Base-by-base conservation (phyloP, 352 stramenopile species). In the Pythium phragmiticola region DNA sequence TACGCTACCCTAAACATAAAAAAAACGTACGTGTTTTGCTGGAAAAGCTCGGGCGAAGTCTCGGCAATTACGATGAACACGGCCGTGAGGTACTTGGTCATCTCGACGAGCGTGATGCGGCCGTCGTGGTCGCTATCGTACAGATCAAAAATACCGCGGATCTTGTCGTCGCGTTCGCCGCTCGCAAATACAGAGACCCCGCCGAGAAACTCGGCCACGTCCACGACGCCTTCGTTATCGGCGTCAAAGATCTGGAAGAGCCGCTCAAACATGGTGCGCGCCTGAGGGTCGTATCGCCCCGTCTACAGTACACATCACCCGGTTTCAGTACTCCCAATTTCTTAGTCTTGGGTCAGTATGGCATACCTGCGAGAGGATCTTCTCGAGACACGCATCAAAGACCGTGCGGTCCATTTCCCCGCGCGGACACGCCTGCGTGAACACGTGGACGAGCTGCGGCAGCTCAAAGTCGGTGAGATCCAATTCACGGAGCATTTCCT, bases 401-500 rank as follows among this genome's bases (percentile, higher is more conserved):
- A 84, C 89, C 7, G 69, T 74, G 13, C 74, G 74, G 60, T 94
- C 86, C 56, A 96, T 69, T 12, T 79, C 72, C 21, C 84, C 84
- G 0, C 79, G 89, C 36, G 87, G 80, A 65, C 84, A 90, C 45
- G 84, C 84, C 60, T 91, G 77, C 8, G 74, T 84, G 66, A 96
- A 93, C 62, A 90, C 82, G 53, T 92, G 80, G n/a, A 93, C 84
- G 3, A 96, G 70, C 66, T 89, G 80, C 46, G 82, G 80, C 41
- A 96, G 56, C 67, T 90, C 84, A 73, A 94, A 96, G 68, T 95
- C 84, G 43, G 83, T 82, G 0, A 96, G 72, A 36, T 94, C 85
- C 16, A 93, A 69, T 39, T 88, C 81, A 14, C 76, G 62, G 33
- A 84, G 58, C 17, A 82, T 65, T 34, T 84, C 61, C 7, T 81